phyloP scores from a whole-genome alignment of 805 yeast species.

The Hagleromyces aurorensis region DNA sequence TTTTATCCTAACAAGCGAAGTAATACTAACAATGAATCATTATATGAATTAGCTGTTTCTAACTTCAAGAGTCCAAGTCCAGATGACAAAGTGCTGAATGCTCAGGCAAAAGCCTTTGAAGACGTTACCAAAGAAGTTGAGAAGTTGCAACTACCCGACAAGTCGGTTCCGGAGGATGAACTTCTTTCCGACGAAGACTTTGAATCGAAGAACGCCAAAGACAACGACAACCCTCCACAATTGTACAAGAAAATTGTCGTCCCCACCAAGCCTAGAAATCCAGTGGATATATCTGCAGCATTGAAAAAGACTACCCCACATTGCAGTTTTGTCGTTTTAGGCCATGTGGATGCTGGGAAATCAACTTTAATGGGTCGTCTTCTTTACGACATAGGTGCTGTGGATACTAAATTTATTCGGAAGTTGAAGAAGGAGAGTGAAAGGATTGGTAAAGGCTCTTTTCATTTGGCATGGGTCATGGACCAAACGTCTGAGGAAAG shows the following conservation, averaged over 20 bases:
- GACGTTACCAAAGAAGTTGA: conserved; percentile 21
- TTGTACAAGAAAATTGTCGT: conserved; percentile 23
- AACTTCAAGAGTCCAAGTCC: conserved; percentile 72
- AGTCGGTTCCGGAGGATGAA: conserved; percentile 16
- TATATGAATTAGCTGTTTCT: conserved; percentile 34
- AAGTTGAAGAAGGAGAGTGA: conserved; percentile 95
- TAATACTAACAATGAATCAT: conserved; percentile 34
- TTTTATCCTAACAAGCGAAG: conserved; percentile 25
- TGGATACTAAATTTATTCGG: conserved; percentile 92
- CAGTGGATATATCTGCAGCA: conserved; percentile 64
- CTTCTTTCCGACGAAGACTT: conserved; percentile 27
- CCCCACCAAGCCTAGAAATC: conserved; percentile 28
- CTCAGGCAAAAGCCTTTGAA: conserved; percentile 45
- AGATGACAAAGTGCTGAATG: conserved; percentile 59
- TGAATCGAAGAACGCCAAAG: conserved; percentile 29
- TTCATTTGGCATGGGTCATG: conserved; percentile 99
- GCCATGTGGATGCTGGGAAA: conserved; percentile 99
- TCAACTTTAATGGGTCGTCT: conserved; percentile 98
- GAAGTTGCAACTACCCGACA: conserved; percentile 14
- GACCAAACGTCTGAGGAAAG: conserved; percentile 98
- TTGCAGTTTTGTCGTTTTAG: conserved; percentile 93
- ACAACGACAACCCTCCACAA: conserved; percentile 9
- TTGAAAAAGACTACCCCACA: conserved; percentile 90
- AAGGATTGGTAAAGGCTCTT: conserved; percentile 97
- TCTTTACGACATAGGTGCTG: conserved; percentile 87